These are phyloP conservation scores for Apiotrichum laibachii DNA, from an alignment of 1,284 basidiomycete species.

Conservation along the genomic window DNA sequence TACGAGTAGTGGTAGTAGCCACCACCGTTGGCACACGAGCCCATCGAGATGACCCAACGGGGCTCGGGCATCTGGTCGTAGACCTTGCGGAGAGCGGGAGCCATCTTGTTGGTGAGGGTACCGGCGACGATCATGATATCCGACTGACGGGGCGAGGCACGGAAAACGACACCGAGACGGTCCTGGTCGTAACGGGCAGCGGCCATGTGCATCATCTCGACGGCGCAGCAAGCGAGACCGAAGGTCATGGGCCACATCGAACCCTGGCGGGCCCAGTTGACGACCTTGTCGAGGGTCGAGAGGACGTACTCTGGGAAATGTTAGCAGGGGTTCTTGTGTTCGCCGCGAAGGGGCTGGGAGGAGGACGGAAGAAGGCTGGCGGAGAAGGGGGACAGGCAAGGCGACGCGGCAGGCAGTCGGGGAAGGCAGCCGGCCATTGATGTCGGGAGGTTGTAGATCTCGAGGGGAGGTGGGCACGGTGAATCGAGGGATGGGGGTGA, in stretches of 20 bases:
- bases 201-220: constrained; percentile 94
- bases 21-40: constrained; percentile 97
- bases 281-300: constrained; percentile 92
- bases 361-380: background rate
- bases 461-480: too few species aligned
- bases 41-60: constrained; percentile 99
- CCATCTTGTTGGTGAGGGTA: constrained; percentile 99
- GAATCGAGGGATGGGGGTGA: too few species aligned
- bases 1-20: constrained; percentile 98
- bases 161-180: constrained; percentile 94
- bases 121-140: constrained; percentile 99
- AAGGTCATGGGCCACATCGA: constrained; percentile 99
- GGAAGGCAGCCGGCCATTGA: too few species aligned
- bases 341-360: background rate
- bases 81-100: constrained; percentile 88
- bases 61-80: constrained; percentile 98
- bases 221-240: constrained; percentile 97
- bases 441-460: too few species aligned
- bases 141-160: constrained; percentile 94
- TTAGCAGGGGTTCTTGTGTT: constrained; percentile 6
- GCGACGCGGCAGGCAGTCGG: too few species aligned
- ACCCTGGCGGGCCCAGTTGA: constrained; percentile 96
- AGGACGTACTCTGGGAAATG: constrained; percentile 80
- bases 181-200: constrained; percentile 99
- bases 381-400: background rate